Evolutionary conservation across 352 stramenopile genomes (phyloP).

Genomic region (Aphanomyces stellatus): DNA sequence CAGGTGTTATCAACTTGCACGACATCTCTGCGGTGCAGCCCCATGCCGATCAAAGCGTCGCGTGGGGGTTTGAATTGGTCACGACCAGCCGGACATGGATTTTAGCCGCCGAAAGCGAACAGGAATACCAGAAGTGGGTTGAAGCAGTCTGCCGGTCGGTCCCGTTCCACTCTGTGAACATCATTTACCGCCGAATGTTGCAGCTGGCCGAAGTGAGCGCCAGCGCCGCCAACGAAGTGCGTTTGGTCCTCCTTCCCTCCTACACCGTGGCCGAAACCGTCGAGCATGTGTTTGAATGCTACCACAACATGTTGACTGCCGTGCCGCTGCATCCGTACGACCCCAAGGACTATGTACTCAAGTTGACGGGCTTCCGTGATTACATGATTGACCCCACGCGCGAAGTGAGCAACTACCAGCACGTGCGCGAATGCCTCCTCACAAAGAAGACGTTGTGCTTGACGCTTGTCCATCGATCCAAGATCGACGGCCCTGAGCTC

Average conservation of each 20-base stretch:
- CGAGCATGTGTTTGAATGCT: constrained; percentile 85
- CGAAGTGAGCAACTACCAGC: constrained; percentile 81
- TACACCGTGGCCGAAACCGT: constrained; percentile 84
- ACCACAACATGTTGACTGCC: constrained; percentile 69
- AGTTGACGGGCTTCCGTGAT: constrained; percentile 79
- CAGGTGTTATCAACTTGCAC: constrained; percentile 70
- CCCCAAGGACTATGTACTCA: constrained; percentile 68
- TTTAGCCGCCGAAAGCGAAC: constrained; percentile 64
- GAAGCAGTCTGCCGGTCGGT: constrained; percentile 73
- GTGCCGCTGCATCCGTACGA: constrained; percentile 69
- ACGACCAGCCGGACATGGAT: constrained; percentile 74
- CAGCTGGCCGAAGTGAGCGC: constrained; percentile 77
- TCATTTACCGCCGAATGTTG: constrained; percentile 77
- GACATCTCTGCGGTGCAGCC: constrained; percentile 72
- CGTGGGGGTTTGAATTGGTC: constrained; percentile 65
- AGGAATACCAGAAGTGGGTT: constrained; percentile 69
- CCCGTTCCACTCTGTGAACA: constrained; percentile 71
- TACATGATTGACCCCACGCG: constrained; percentile 66
- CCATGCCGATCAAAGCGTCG: constrained; percentile 46
- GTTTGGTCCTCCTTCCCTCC: constrained; percentile 71
- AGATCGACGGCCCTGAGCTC: constrained; percentile 41
- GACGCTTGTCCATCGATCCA: constrained; percentile 73
- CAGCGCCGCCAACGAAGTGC: constrained; percentile 74
- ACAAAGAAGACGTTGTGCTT: constrained; percentile 80
- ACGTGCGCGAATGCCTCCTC: constrained; percentile 75